Percentiles rank a stretch among this genome's conserved stretches.
Conservation (phyloP, 2,329 filamentous ascomycete genomes). For the Domatiomyces catenatus region DNA sequence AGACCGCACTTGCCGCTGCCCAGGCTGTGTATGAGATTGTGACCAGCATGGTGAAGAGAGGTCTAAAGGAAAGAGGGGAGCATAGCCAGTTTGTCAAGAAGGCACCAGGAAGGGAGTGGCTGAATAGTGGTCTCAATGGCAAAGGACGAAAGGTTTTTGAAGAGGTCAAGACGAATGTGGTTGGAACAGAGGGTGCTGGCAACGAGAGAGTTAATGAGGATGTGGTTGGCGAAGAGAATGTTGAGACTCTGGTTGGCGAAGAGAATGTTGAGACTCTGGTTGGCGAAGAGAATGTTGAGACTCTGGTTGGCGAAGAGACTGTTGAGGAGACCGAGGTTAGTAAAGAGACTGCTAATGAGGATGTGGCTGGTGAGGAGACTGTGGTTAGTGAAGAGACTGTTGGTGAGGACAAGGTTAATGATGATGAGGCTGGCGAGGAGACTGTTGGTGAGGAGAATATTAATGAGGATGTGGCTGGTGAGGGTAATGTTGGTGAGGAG, state of each 20-base stretch:
- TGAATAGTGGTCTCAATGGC: neutral
- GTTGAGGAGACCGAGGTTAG: no score
- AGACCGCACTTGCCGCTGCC: conserved; percentile 66
- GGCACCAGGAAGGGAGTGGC: conserved; percentile 8
- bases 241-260: neutral
- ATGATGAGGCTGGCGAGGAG: neutral
- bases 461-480: neutral
- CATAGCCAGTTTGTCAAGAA: conserved; percentile 6
- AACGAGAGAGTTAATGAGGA: neutral
- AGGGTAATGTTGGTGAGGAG: neutral
- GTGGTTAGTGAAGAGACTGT: no score
- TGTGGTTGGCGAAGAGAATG: no score
- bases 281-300: no score
- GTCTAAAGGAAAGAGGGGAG: conserved; percentile 21
- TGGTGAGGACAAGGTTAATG: no score
- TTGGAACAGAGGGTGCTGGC: neutral
- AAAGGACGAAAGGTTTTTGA: conserved; percentile 5
- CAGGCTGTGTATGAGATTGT: conserved; percentile 79
- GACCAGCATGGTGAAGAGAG: conserved; percentile 41
- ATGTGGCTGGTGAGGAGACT: no score
- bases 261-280: neutral
- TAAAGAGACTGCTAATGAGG: no score
- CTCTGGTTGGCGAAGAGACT: no score
- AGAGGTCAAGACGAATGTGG: conserved; percentile 1
- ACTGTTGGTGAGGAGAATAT: conserved; percentile 1